Base-by-base conservation (phyloP, 805 yeast species). In the Lipomyces chichibuensis region DNA sequence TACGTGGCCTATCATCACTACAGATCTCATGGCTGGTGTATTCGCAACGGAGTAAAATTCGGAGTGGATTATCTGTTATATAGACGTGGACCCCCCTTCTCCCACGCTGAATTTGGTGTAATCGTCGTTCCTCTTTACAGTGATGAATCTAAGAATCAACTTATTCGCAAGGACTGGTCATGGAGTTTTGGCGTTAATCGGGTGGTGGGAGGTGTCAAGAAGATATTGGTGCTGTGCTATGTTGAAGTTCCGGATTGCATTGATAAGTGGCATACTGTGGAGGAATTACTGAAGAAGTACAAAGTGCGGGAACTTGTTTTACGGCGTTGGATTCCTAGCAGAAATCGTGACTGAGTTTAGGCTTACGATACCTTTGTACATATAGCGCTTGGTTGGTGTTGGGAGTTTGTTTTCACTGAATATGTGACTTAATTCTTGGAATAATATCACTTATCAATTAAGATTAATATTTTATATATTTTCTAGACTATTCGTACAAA, bases 1-100 rank as follows among this genome's bases (percentile, higher is more conserved):
- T 94, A 90, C 73, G 87, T 86, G 4, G 93, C 85, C 0, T 94
- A 93, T 74, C 96, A 92, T 75, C 92, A 94, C 76, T 93, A 87
- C 78, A 83, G 96, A 62, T 88, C 97, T 0, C 82, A 86, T 32
- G 98, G 98, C 0, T 95, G 98, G 98, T 94, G 98, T 80, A 95
- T 89, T 2, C 83, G 96, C 66, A 85, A 93, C 0, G 99, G 98
- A 0, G 85, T 92, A 65, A 95, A 95, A 77, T 95, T 95, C 77
- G 97, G 97, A 1, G 84, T 90, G n/a, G 96, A 93, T 73, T 89
- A 81, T 77, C 79, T 95, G 8, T 80, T 95, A 4, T 95, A 95
- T 77, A 86, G 88, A 63, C 82, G 94, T 65, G 99, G 99, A 0
- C 99, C 98, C 8, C 98, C 98, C 1, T 92, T 93, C 76, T 87